Evolutionary conservation across 78 protist genomes (phyloP).

Genomic region (Goniomonas avonlea): DNA sequence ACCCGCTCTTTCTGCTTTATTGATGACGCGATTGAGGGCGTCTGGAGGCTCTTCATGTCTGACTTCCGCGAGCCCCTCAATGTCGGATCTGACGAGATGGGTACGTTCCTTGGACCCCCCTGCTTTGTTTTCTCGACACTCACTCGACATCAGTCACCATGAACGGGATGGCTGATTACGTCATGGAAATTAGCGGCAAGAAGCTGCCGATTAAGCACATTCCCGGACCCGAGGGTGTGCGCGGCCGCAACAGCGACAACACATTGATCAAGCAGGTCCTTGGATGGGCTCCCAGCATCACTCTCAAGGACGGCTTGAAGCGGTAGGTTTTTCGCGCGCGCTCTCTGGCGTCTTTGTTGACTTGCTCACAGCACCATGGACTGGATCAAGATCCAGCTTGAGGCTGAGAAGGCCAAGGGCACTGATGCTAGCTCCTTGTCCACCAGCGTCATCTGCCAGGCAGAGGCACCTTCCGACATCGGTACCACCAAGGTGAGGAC

Average conservation of each 20-base stretch:
- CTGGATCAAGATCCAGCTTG: conserved; percentile 54
- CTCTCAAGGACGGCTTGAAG: conserved; percentile 61
- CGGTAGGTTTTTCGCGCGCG: too few species aligned
- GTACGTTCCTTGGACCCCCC: neutral
- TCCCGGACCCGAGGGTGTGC: conserved; percentile 80
- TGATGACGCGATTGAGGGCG: conserved; percentile 69
- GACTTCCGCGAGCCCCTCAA: conserved; percentile 64
- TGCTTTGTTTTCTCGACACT: neutral
- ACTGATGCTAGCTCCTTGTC: too few species aligned
- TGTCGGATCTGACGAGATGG: conserved; percentile 48
- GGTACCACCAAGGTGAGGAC: too few species aligned
- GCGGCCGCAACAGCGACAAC: conserved; percentile 78
- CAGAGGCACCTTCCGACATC: too few species aligned
- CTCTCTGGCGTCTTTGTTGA: too few species aligned
- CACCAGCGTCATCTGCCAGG: too few species aligned
- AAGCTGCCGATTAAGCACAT: conserved; percentile 49
- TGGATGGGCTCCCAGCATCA: conserved; percentile 62
- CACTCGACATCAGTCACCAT: conserved; percentile 33
- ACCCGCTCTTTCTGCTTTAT: conserved; percentile 68
- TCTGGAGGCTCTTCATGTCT: conserved; percentile 37
- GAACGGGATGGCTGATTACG: conserved; percentile 63
- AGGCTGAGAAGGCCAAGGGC: too few species aligned
- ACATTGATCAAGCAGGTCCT: conserved; percentile 59
- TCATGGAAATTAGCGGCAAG: conserved; percentile 28
- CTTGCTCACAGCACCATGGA: conserved; percentile 44